Base-by-base conservation (phyloP, 345 rosid species). In the Laguncularia racemosa region DNA sequence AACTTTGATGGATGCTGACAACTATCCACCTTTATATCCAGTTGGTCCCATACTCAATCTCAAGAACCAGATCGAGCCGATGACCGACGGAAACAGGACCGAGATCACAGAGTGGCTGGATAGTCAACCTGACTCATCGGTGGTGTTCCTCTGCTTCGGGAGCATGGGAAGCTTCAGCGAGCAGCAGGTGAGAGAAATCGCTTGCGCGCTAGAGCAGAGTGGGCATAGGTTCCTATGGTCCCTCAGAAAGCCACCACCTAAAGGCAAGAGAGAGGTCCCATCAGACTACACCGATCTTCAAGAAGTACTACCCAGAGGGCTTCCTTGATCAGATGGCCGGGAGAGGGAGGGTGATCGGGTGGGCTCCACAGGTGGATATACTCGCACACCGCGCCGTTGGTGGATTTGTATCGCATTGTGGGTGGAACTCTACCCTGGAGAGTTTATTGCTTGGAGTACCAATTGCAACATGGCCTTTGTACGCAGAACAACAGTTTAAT, bases 71-170 rank as follows among this genome's bases (percentile, higher is more conserved):
- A 62, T 47, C 45, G 49, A 46, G 16, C 44, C 64, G 17, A 6
- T 44, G 43, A 48, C 48, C 40, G 33, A 44, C 43, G 40, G 16
- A 64, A 8, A 18, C 38, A 14, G 53, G 3, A 19, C n/a, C 12
- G 70, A 72, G 6, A 78, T 74, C 67, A 49, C 65, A 53, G 50
- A 53, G 9, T 84, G 89, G 89, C 75, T 84, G 0, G 81, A 74
- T 33, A 60, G 52, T 20, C 84, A 84, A 19, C 82, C 78, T 0
- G 62, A 55, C 2, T 56, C 69, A 0, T 81, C 90, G 16, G 86
- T 81, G 23, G 77, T 84, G 63, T 84, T 84, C 66, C 55, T 84
- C n/a, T 84, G 84, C 68, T 84, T 84, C 26, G 86, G 86, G 62
- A 81, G 84, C 76, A 73, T 71, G 77, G 89, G 86, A 48, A 55